A percentile compares a stretch with the other conserved stretches of the same genome.
These are phyloP conservation scores for Leishmania tarentolae DNA, from an alignment of 208 protist genomes.

Conservation along the genomic window DNA sequence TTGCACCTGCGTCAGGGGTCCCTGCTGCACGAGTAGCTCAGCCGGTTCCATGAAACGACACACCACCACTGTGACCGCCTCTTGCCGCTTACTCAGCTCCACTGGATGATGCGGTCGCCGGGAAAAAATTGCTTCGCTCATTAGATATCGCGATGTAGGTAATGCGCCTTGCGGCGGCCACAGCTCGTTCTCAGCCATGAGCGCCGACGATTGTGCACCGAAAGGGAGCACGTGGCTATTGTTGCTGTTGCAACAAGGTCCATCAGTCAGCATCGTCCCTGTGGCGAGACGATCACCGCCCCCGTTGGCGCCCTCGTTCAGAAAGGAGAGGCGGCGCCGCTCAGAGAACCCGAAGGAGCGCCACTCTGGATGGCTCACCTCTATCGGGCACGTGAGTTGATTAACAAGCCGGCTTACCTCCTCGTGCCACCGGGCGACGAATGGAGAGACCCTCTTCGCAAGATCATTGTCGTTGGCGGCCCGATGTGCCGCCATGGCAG, in stretches of 20 bases:
- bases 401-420: conserved; percentile 14
- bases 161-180: not conserved
- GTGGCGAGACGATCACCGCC: not conserved
- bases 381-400: conserved; percentile 3
- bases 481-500: not conserved
- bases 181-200: not conserved
- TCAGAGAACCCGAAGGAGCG: conserved; percentile 6
- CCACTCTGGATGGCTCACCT: conserved; percentile 11
- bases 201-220: not conserved
- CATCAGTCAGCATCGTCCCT: not conserved
- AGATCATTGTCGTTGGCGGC: not conserved
- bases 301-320: not conserved
- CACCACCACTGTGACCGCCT: conserved; percentile 32
- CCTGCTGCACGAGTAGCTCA: conserved; percentile 1
- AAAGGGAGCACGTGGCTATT: not conserved
- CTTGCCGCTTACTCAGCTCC: conserved; percentile 15
- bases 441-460: not conserved
- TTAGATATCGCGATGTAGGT: not conserved
- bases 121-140: conserved; percentile 3
- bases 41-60: conserved; percentile 19
- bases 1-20: conserved; percentile 1
- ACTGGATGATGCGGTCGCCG: conserved; percentile 18
- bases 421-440: conserved; percentile 13
- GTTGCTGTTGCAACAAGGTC: not conserved
- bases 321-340: conserved; percentile 1